These are phyloP conservation scores for Rhizoclosmatium sp. DNA, from an alignment of 192 early-diverging fungal species.

Conservation along the genomic window DNA sequence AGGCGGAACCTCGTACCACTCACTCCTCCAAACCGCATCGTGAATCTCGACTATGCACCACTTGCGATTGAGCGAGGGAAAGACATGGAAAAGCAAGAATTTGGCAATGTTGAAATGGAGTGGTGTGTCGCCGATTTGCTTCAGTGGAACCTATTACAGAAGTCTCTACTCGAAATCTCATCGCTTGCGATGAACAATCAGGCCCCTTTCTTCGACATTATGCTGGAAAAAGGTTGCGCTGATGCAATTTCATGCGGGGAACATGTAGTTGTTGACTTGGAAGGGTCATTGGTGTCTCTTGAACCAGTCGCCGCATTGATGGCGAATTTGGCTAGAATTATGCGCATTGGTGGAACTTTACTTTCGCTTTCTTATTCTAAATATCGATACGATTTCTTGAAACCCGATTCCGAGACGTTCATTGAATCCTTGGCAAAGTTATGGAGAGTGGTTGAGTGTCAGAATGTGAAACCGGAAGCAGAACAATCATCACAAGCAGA, in stretches of 20 bases:
- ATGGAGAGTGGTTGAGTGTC: conserved; percentile 1
- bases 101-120: not conserved
- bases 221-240: conserved; percentile 20
- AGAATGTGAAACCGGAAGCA: conserved; percentile 3
- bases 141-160: not conserved
- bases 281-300: not conserved
- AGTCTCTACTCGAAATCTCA: not conserved
- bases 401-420: not conserved
- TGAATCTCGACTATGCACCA: conserved; percentile 22
- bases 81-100: not conserved
- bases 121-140: conserved; percentile 18
- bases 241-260: conserved; percentile 25
- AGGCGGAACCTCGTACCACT: not conserved
- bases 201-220: not conserved
- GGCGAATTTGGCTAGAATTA: not conserved
- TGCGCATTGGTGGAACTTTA: not conserved
- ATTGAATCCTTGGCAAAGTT: too few species aligned
- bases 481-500: not conserved
- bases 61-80: conserved; percentile 5
- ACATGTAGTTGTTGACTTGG: not conserved
- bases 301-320: not conserved
- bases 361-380: conserved; percentile 18
- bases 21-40: not conserved
- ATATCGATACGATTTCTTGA: conserved; percentile 18
- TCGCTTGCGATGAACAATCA: not conserved